Conservation (phyloP, 768 basidiomycete genomes). For the Termitomyces sp. region DNA sequence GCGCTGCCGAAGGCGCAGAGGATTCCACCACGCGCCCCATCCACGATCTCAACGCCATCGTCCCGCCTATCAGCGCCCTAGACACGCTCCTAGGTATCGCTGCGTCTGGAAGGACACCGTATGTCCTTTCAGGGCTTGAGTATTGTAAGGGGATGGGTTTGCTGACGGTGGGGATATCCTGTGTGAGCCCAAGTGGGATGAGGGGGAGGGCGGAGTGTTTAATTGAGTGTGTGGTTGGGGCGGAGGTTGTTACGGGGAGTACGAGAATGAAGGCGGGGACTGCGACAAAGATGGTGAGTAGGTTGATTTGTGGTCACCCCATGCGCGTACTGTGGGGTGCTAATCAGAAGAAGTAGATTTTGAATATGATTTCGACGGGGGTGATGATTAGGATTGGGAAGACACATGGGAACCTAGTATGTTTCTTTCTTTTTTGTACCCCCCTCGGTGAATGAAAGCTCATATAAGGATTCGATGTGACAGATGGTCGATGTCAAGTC, state of each 20-base stretch:
- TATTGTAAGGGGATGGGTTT: constrained; percentile 19
- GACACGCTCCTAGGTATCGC: constrained; percentile 32
- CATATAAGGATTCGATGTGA: too few relatives aligned
- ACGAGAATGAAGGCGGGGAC: constrained; percentile 33
- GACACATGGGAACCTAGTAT: constrained; percentile 30
- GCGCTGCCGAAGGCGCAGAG: constrained; percentile 27
- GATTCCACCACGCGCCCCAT: constrained; percentile 24
- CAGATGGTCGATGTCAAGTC: constrained; percentile 32
- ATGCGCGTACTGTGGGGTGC: too few relatives aligned
- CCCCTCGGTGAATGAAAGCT: too few relatives aligned
- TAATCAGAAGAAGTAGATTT: constrained; percentile 16
- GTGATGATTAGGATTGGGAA: constrained; percentile 30
- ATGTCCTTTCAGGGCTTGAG: constrained; percentile 28
- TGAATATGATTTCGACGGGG: constrained; percentile 34
- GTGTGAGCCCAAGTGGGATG: constrained; percentile 24
- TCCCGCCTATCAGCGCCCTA: constrained; percentile 17
- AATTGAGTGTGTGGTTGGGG: constrained; percentile 27
- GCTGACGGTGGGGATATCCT: constrained; percentile 27
- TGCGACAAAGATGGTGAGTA: constrained; percentile 31
- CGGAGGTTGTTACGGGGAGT: constrained; percentile 30
- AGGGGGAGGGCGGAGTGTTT: constrained; percentile 21
- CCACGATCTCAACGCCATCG: constrained; percentile 20
- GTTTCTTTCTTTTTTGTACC: neutral
- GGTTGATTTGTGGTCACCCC: neutral
- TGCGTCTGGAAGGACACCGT: constrained; percentile 31